Conservation (phyloP, 2,329 filamentous ascomycete species). For the Sodiomyces alkalinus region DNA sequence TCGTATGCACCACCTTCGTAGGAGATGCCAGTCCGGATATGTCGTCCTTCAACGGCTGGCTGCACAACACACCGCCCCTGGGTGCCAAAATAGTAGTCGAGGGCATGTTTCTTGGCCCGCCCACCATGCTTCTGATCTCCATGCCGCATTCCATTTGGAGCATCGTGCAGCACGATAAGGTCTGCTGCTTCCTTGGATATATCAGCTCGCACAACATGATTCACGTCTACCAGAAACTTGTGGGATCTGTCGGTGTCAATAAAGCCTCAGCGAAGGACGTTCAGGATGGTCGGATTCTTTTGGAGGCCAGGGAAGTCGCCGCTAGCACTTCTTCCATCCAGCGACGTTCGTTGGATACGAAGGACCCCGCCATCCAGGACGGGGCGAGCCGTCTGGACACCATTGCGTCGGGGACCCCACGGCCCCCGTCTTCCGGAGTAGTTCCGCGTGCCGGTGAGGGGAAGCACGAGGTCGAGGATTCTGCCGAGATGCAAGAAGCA, state of each 20-base stretch:
- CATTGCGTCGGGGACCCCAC: not conserved
- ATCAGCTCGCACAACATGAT: slow-evolving; percentile 55
- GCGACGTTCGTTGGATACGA: slow-evolving; percentile 5
- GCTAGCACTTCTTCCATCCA: slow-evolving; percentile 18
- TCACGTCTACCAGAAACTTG: slow-evolving; percentile 43
- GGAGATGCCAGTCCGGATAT: slow-evolving; percentile 51
- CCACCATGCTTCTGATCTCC: slow-evolving; percentile 50
- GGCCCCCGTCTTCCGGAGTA: too few species aligned
- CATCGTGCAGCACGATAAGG: slow-evolving; percentile 49
- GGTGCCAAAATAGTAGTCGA: slow-evolving; percentile 46
- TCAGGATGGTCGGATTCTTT: slow-evolving; percentile 40
- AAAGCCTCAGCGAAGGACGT: slow-evolving; percentile 34
- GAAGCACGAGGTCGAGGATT: slow-evolving; percentile 41
- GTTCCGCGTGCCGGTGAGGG: slow-evolving; percentile 13
- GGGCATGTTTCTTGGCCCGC: slow-evolving; percentile 52
- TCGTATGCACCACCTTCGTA: slow-evolving; percentile 52
- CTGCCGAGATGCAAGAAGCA: slow-evolving; percentile 55
- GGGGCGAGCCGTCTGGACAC: slow-evolving; percentile 4
- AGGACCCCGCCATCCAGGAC: slow-evolving; percentile 6
- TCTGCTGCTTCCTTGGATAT: slow-evolving; percentile 49
- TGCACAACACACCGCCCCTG: slow-evolving; percentile 41
- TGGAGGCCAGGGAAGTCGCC: slow-evolving; percentile 35
- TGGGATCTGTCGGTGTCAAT: slow-evolving; percentile 28
- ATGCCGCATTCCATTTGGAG: slow-evolving; percentile 51
- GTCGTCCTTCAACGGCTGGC: slow-evolving; percentile 51